Percentiles rank a stretch among this genome's conserved stretches.
Evolutionary conservation across 208 protist genomes (phyloP).

Genomic region (Vickermania spadyakhi): DNA sequence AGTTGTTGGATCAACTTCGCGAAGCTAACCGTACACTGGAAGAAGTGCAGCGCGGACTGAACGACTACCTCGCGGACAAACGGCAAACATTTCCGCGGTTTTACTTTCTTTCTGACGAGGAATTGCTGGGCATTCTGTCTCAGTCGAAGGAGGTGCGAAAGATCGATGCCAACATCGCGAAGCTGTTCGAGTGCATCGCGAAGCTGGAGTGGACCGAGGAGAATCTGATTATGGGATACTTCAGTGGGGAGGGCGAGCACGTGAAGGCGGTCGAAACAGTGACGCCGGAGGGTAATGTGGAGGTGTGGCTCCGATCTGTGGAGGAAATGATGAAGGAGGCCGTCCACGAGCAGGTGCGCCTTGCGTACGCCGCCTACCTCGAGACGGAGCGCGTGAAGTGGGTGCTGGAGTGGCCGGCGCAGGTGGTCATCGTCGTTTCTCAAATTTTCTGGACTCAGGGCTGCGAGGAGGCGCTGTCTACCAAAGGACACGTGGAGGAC

Average conservation of each 20-base stretch:
- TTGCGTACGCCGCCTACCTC: conserved; percentile 54
- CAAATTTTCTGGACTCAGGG: conserved; percentile 95
- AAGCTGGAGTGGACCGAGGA: conserved; percentile 69
- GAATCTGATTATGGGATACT: conserved; percentile 87
- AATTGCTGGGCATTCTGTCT: conserved; percentile 94
- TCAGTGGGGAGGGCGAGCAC: conserved; percentile 90
- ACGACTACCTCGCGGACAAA: conserved; percentile 96
- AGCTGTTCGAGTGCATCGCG: conserved; percentile 94
- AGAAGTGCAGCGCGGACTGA: conserved; percentile 94
- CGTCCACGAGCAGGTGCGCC: conserved; percentile 72
- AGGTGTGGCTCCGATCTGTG: conserved; percentile 94
- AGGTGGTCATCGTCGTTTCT: conserved; percentile 87
- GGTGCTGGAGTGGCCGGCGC: conserved; percentile 89
- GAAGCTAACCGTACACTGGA: conserved; percentile 93
- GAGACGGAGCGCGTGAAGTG: conserved; percentile 61
- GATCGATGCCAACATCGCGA: conserved; percentile 93
- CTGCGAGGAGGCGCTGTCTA: conserved; percentile 82
- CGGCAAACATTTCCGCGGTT: conserved; percentile 91
- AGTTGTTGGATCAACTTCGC: conserved; percentile 91
- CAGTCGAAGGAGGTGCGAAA: conserved; percentile 93
- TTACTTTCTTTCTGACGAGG: conserved; percentile 92
- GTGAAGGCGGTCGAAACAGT: conserved; percentile 79
- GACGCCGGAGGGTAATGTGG: conserved; percentile 91
- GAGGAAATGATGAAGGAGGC: conserved; percentile 91
- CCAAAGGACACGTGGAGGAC: conserved; percentile 44